Percentiles rank a stretch among this genome's conserved stretches.
Evolutionary conservation across 208 protist species (phyloP).

Genomic region (Leishmania amazonensis): DNA sequence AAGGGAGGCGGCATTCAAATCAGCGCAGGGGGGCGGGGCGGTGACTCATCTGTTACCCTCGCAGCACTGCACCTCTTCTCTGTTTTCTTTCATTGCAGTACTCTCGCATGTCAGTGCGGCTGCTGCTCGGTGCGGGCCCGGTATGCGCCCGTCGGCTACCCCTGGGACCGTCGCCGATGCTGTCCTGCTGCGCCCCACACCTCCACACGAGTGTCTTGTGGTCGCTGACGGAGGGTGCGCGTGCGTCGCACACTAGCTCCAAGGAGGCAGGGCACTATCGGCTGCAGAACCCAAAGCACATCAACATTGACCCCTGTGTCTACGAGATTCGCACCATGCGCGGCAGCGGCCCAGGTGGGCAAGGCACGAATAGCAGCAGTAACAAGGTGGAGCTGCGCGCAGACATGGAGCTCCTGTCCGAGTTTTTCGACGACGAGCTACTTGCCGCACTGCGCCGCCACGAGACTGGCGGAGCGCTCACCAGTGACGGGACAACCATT

Average conservation of each 20-base stretch:
- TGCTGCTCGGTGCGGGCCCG: background rate
- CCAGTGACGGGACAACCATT: conserved; percentile 51
- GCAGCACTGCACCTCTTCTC: background rate
- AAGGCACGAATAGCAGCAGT: conserved; percentile 85
- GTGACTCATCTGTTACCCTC: background rate
- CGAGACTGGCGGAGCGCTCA: conserved; percentile 46
- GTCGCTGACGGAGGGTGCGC: background rate
- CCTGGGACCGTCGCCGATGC: background rate
- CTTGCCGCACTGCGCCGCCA: conserved; percentile 41
- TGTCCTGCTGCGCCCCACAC: conserved; percentile 1
- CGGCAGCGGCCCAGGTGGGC: conserved; percentile 81
- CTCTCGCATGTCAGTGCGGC: background rate
- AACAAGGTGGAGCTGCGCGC: conserved; percentile 87
- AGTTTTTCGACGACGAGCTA: conserved; percentile 62
- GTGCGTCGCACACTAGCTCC: conserved; percentile 57
- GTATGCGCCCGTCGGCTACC: background rate
- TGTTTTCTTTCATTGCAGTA: background rate
- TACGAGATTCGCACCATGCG: conserved; percentile 67
- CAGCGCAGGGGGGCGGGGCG: background rate
- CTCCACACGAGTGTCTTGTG: background rate
- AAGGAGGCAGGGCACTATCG: conserved; percentile 66
- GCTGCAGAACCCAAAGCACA: conserved; percentile 41
- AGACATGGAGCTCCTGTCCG: conserved; percentile 46
- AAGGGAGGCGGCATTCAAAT: background rate
- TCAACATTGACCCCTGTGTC: conserved; percentile 44